Percentiles rank a stretch among this genome's conserved stretches.
Conservation (phyloP, 495 filamentous ascomycete species). For the Penicillium tannophilum region DNA sequence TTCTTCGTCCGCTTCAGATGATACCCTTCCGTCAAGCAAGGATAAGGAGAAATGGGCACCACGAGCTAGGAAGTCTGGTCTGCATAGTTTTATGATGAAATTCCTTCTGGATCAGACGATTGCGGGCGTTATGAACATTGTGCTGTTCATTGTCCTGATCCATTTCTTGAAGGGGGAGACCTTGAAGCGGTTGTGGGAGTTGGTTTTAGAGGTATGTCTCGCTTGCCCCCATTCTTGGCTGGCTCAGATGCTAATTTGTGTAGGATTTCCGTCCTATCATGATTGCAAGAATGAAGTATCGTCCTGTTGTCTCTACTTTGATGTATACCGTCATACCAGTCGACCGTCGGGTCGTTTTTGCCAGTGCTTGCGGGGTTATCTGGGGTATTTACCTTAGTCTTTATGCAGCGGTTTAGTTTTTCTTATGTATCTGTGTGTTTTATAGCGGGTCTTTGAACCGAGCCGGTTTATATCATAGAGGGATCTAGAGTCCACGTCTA, state of each 20-base stretch:
- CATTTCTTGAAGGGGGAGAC: conserved; percentile 51
- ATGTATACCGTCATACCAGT: conserved; percentile 82
- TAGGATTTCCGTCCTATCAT: conserved; percentile 72
- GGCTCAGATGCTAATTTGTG: not conserved
- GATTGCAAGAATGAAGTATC: conserved; percentile 74
- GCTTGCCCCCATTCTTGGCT: not conserved
- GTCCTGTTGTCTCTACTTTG: conserved; percentile 78
- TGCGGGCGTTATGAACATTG: conserved; percentile 74
- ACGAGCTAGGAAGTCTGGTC: conserved; percentile 30
- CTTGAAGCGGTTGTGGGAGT: conserved; percentile 29
- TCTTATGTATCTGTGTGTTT: not conserved
- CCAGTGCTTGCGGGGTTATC: conserved; percentile 73
- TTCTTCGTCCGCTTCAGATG: conserved; percentile 35
- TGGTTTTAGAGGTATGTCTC: conserved; percentile 39
- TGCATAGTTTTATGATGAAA: conserved; percentile 76
- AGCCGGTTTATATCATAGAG: not conserved
- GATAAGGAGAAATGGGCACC: conserved; percentile 41
- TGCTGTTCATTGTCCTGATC: conserved; percentile 68
- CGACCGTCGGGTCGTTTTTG: conserved; percentile 73
- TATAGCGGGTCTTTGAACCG: not conserved
- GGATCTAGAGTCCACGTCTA: not conserved
- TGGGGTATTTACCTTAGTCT: conserved; percentile 91
- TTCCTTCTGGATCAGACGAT: conserved; percentile 81
- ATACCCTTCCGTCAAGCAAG: conserved; percentile 38
- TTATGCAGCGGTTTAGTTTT: conserved; percentile 49